phyloP scores from a whole-genome alignment of 2,329 filamentous ascomycete species.

The Cytospora paraplurivora region DNA sequence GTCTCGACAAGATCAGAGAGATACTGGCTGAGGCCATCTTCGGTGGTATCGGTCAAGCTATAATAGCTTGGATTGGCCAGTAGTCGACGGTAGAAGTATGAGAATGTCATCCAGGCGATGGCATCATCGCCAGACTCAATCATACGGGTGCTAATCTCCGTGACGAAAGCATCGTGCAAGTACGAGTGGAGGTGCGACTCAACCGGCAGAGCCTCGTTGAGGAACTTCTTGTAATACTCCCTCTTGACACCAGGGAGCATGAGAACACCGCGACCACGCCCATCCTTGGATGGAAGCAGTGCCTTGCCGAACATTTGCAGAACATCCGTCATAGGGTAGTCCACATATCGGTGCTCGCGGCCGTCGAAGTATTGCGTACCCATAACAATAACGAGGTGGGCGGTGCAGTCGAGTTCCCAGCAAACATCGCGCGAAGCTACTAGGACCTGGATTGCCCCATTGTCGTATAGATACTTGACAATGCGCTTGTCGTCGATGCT shows the following conservation, averaged over 20 bases:
- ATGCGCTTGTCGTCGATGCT: conserved; percentile 89
- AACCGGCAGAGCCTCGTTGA: conserved; percentile 92
- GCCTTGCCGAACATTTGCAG: conserved; percentile 98
- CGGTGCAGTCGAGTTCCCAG: conserved; percentile 88
- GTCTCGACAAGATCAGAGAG: conserved; percentile 93
- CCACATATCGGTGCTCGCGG: conserved; percentile 93
- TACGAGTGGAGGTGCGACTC: conserved; percentile 92
- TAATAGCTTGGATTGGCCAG: conserved; percentile 97
- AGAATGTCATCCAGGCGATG: conserved; percentile 98
- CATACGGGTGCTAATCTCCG: conserved; percentile 94
- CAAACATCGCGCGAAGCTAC: conserved; percentile 80
- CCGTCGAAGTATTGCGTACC: conserved; percentile 98
- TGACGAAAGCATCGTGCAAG: conserved; percentile 93
- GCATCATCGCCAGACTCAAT: conserved; percentile 95
- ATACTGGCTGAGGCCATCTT: conserved; percentile 91
- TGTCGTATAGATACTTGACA: conserved; percentile 86
- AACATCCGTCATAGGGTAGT: conserved; percentile 92
- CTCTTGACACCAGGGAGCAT: conserved; percentile 95
- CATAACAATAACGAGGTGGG: conserved; percentile 94
- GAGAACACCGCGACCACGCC: conserved; percentile 83
- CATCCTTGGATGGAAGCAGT: conserved; percentile 75
- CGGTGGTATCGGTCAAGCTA: conserved; percentile 81
- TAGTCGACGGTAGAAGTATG: conserved; percentile 94
- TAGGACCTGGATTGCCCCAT: conserved; percentile 87
- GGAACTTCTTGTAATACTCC: conserved; percentile 98